A percentile compares a stretch with the other conserved stretches of the same genome.
Conservation (phyloP, 371 early-diverging fungal genomes). For the Circinella minor region DNA sequence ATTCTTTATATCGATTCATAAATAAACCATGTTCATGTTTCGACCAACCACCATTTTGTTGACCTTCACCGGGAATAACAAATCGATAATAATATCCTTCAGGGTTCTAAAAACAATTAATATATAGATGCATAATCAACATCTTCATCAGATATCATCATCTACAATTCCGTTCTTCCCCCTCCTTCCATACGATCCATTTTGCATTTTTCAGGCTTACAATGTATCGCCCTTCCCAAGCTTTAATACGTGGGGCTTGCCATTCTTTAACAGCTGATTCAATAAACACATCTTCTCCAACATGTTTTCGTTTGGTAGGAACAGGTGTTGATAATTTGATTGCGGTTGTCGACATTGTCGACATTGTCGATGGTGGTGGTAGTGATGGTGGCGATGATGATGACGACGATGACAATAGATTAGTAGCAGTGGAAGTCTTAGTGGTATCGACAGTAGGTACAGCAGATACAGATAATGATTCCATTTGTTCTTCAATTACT, state of each 20-base stretch:
- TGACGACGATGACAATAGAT: no score
- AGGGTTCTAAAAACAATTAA: slow-evolving; percentile 35
- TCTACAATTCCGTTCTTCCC: not conserved
- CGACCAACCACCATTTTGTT: slow-evolving; percentile 62
- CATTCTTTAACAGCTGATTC: slow-evolving; percentile 56
- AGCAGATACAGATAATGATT: slow-evolving; percentile 4
- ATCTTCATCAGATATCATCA: no score
- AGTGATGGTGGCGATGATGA: not conserved
- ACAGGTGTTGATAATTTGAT: slow-evolving; percentile 8
- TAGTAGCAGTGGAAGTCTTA: not conserved
- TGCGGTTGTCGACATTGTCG: no score
- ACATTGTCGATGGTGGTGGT: not conserved
- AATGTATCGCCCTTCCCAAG: slow-evolving; percentile 58
- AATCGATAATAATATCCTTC: slow-evolving; percentile 79
- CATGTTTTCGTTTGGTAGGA: slow-evolving; percentile 24
- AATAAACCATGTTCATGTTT: slow-evolving; percentile 51
- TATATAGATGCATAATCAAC: no score
- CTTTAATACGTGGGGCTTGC: slow-evolving; percentile 64
- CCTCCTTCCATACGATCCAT: not conserved
- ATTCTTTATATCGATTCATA: slow-evolving; percentile 60
- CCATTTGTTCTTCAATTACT: slow-evolving; percentile 5
- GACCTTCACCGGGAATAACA: slow-evolving; percentile 63
- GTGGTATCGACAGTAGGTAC: not conserved
- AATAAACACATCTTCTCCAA: slow-evolving; percentile 61
- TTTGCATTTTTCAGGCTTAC: slow-evolving; percentile 19